Percentiles rank a stretch among this genome's conserved stretches.
Evolutionary conservation across 805 yeast species (phyloP).

Genomic region (Zygoascus flipseniorum): DNA sequence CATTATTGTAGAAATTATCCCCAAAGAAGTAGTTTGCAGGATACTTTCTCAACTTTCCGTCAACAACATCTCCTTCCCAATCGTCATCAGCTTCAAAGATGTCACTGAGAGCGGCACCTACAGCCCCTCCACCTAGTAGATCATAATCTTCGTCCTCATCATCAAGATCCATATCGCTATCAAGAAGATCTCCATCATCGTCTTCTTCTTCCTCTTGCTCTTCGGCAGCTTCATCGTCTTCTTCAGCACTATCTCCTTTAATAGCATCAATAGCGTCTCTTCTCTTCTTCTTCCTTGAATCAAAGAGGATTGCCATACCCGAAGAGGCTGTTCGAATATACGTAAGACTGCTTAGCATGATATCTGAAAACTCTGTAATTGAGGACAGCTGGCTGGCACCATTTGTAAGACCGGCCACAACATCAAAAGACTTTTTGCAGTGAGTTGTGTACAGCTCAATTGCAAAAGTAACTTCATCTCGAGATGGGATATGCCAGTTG

Average conservation of each 20-base stretch:
- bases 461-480: slow-evolving; percentile 50
- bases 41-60: slow-evolving; percentile 41
- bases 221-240: not conserved
- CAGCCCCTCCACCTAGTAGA: slow-evolving; percentile 23
- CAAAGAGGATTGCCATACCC: slow-evolving; percentile 66
- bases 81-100: slow-evolving; percentile 19
- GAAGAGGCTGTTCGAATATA: slow-evolving; percentile 53
- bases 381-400: slow-evolving; percentile 25
- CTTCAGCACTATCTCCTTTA: not conserved
- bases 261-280: not conserved
- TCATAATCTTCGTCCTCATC: slow-evolving; percentile 20
- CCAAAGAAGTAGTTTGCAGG: slow-evolving; percentile 61
- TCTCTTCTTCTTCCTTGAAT: slow-evolving; percentile 23
- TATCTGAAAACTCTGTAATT: slow-evolving; percentile 38
- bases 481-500: slow-evolving; percentile 68
- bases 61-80: slow-evolving; percentile 34
- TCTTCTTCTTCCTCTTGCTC: slow-evolving; percentile 3
- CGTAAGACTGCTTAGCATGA: slow-evolving; percentile 44
- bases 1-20: slow-evolving; percentile 29
- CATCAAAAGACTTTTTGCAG: slow-evolving; percentile 20
- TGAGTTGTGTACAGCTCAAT: slow-evolving; percentile 47
- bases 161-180: slow-evolving; percentile 12
- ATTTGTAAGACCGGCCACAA: slow-evolving; percentile 18
- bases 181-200: slow-evolving; percentile 22
- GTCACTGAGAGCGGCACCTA: slow-evolving; percentile 24